Percentiles rank a stretch among this genome's conserved stretches.
phyloP scores from a whole-genome alignment of 1,284 basidiomycete species.

The Boletellus deceptivus region DNA sequence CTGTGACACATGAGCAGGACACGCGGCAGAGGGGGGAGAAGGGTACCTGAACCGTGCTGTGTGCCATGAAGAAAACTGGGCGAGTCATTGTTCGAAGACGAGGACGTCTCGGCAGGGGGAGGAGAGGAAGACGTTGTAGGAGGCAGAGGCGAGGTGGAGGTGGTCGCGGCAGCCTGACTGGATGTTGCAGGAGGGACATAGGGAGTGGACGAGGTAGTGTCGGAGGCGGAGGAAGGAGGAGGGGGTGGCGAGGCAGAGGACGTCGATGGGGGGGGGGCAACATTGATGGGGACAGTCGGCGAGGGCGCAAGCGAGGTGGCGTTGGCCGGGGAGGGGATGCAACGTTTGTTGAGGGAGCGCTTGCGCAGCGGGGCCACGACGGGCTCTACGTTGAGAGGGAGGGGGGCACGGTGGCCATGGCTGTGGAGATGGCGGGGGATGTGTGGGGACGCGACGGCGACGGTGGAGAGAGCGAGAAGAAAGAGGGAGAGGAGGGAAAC shows the following conservation, averaged over 20 bases:
- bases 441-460: constrained; percentile 49
- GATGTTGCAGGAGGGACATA: constrained; percentile 11
- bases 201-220: neutral
- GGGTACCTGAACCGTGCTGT: constrained; percentile 51
- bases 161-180: neutral
- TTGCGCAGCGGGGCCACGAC: constrained; percentile 27
- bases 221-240: neutral
- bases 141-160: constrained; percentile 12
- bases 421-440: constrained; percentile 32
- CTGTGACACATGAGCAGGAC: constrained; percentile 26
- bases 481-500: constrained; percentile 44
- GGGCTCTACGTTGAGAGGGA: constrained; percentile 34
- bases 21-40: neutral
- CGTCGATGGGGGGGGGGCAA: constrained; percentile 11
- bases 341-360: constrained; percentile 44
- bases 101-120: constrained; percentile 16
- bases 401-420: constrained; percentile 35
- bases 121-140: constrained; percentile 20
- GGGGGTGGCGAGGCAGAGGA: neutral
- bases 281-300: constrained; percentile 11
- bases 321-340: constrained; percentile 30
- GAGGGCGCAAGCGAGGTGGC: constrained; percentile 2
- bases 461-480: constrained; percentile 42
- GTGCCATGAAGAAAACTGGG: constrained; percentile 43
- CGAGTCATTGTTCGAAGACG: constrained; percentile 9